Percentiles rank a stretch among this genome's conserved stretches.
Conservation (phyloP, 202 grass and related monocot genomes). For the Musa balbisiana region DNA sequence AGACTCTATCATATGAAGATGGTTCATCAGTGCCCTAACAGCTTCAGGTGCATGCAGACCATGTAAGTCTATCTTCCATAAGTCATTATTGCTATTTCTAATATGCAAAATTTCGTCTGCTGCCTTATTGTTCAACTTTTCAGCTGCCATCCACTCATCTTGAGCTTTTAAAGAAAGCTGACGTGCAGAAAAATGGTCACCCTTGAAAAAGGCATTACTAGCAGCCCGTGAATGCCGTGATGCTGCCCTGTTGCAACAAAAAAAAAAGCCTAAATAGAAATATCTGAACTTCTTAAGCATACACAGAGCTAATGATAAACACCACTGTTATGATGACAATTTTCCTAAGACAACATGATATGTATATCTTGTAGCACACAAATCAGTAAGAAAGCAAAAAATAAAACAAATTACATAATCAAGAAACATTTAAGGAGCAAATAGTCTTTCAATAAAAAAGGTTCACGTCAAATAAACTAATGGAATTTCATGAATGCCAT, state of each 20-base stretch:
- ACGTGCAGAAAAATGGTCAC: slow-evolving; percentile 56
- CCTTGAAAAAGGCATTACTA: slow-evolving; percentile 63
- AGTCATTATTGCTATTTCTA: slow-evolving; percentile 56
- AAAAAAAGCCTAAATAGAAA: not conserved
- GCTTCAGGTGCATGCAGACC: slow-evolving; percentile 86
- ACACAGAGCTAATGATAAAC: not conserved
- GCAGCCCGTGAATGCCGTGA: slow-evolving; percentile 67
- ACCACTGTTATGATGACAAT: too few relatives aligned
- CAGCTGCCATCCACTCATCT: slow-evolving; percentile 46
- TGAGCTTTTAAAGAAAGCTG: slow-evolving; percentile 48
- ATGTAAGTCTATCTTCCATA: slow-evolving; percentile 74
- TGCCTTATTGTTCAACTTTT: slow-evolving; percentile 66
- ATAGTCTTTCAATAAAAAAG: too few relatives aligned
- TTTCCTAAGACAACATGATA: too few relatives aligned
- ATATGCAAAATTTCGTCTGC: slow-evolving; percentile 61
- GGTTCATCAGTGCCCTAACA: slow-evolving; percentile 42
- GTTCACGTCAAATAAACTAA: too few relatives aligned
- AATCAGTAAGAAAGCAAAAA: too few relatives aligned
- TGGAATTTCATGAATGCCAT: too few relatives aligned
- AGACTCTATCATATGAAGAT: slow-evolving; percentile 54
- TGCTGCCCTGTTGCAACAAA: slow-evolving; percentile 50
- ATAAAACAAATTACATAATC: too few relatives aligned
- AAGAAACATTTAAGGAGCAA: too few relatives aligned
- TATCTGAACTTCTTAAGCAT: not conserved
- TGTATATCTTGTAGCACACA: too few relatives aligned